Base-by-base conservation (phyloP, 2,329 filamentous ascomycete species). In the Diaporthe longicolla region DNA sequence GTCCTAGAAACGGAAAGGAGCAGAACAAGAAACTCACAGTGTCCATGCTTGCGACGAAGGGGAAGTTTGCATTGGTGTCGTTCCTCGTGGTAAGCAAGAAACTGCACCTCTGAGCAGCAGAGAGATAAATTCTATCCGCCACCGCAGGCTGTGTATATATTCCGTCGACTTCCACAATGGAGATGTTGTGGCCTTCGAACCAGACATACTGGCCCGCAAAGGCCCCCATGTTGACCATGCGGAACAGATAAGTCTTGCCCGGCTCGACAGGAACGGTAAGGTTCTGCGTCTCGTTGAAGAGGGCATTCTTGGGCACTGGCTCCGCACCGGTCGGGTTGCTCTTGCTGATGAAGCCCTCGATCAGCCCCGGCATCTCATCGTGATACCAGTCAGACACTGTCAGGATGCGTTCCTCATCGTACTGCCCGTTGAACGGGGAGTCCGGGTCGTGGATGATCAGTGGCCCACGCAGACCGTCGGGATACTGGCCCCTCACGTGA, bases 321-420 rank as follows among this genome's bases (percentile, higher is more conserved):
- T 93, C 89, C 3, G 89, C 89, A 37, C 89, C 89, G 0, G 86
- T 88, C 0, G 89, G 89, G 78, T 90, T 91, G 70, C 79, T 81
- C 77, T 89, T 89, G 81, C 79, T 85, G 79, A 90, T 84, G 82
- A 90, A 90, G 24, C 75, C 73, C 3, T 82, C 80, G 15, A 89
- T 82, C 66, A 91, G 82, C 17, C 82, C 80, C 11, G 81, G 78
- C 82, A 90, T 88, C 77, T 88, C 82, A 45, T 89, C 86, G 76
- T 94, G 92, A 78, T 94, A 94, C 92, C 92, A 89, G 81, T 94
- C 93, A 0, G 91, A 92, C 24, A 94, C 83, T 0, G 91, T 92
- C 35, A 94, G 78, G 10, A 92, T 84, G 32, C 91, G 79, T 82
- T 94, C 92, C 73, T 93, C 87, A 68, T 93, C 90, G 73, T 89